Evolutionary conservation across 257 asterid genomes (phyloP), one percentile per base, ranked within the genome.

Genomic region (Nicotiana sylvestris): DNA sequence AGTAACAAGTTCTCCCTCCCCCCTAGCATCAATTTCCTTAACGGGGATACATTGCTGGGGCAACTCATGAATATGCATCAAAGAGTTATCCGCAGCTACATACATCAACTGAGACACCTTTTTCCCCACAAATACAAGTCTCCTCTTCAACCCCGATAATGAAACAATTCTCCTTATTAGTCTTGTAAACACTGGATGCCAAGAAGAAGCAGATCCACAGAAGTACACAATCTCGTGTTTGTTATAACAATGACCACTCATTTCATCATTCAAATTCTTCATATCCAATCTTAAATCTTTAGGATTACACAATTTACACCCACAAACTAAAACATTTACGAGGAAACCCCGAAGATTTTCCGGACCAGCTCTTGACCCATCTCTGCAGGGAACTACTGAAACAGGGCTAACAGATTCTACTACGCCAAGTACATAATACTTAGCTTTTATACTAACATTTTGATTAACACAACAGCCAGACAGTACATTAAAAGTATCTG

Each of bases 381-480:
- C 68, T 8, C 84, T 88, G 85, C 97, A 90, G 6, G 96, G 97
- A 72, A 91, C 93, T 81, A 81, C 68, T 16, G 83, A 86, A 30
- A 93, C 85, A 12, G 98, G 97, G 82, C 99, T 94, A 58, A 92
- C 60, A 1, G 97, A 91, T 65, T 90, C 90, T 64, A 96, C 53
- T 17, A 82, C 79, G 25, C 99, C 99, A 21, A 88, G 84, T 66
- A 89, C n/a, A 30, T 68, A 78, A 80, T 80, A 60, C 62, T 60
- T 84, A 37, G 84, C 84, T 37, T 83, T 85, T 29, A 32, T 56
- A 72, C 72, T 81, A 81, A 83, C 84, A 83, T n/a, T 65, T 27
- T 61, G 55, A 37, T 82, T 81, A 21, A 60, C 56, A 80, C 87
- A 86, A 53, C 51, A 82, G 62, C 86, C 87, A 3, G 86, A 68